A percentile compares a stretch with the other conserved stretches of the same genome.
Evolutionary conservation across 108 stramenopile genomes (phyloP).

Genomic region (Ochromonas danica): DNA sequence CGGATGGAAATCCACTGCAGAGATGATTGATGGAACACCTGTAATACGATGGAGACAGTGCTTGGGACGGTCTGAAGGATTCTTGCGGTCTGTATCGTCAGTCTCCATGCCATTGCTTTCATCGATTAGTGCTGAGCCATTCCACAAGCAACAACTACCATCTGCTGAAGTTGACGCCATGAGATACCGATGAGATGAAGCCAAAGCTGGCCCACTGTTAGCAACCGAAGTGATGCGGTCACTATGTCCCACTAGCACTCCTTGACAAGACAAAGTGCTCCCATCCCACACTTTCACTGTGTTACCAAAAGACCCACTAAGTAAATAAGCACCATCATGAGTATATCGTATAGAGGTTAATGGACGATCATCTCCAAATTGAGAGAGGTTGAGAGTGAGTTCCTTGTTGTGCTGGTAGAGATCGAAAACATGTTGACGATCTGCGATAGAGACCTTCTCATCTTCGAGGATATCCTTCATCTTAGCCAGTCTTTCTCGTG

Average conservation of each 20-base stretch:
- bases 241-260: constrained; percentile 73
- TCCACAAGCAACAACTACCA: neutral
- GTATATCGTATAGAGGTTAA: constrained; percentile 37
- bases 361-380: constrained; percentile 52
- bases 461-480: neutral
- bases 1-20: constrained; percentile 77
- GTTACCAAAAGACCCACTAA: constrained; percentile 83
- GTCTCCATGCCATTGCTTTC: neutral
- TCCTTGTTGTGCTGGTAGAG: constrained; percentile 34
- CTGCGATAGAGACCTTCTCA: neutral
- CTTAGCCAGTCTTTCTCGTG: constrained; percentile 68
- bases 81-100: neutral
- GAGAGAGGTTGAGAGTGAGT: constrained; percentile 45
- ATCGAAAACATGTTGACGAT: neutral
- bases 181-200: no score
- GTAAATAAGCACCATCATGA: constrained; percentile 62
- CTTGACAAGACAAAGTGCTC: constrained; percentile 67
- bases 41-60: no score
- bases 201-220: neutral
- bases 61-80: neutral
- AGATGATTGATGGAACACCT: neutral
- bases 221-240: constrained; percentile 37
- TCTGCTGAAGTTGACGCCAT: constrained; percentile 31
- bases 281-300: constrained; percentile 86
- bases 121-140: neutral